Evolutionary conservation across 2,329 filamentous ascomycete species (phyloP).

Genomic region (Hypoxylon sp.): DNA sequence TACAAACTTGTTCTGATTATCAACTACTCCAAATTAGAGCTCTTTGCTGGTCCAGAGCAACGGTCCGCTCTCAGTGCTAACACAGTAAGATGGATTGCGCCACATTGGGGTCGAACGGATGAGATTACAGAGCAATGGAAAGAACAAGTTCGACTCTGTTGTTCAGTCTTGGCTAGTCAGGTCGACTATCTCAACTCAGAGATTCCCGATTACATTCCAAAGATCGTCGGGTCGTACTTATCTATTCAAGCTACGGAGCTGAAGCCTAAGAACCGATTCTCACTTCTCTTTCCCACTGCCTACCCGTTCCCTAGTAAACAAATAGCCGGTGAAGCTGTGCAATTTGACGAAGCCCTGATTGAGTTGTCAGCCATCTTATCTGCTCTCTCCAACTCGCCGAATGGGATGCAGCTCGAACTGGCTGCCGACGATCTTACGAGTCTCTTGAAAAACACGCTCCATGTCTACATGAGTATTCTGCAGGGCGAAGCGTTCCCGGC

Average conservation of each 20-base stretch:
- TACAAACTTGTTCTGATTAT: slow-evolving; percentile 95
- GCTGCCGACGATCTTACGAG: slow-evolving; percentile 80
- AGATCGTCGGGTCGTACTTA: slow-evolving; percentile 90
- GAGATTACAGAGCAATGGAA: slow-evolving; percentile 88
- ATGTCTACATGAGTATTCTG: slow-evolving; percentile 90
- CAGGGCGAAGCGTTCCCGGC: slow-evolving; percentile 90
- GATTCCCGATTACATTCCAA: slow-evolving; percentile 90
- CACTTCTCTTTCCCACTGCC: slow-evolving; percentile 87
- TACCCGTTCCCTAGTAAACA: slow-evolving; percentile 89
- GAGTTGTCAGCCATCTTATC: slow-evolving; percentile 92
- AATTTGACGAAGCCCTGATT: slow-evolving; percentile 88
- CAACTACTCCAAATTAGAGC: slow-evolving; percentile 85
- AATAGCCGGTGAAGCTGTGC: slow-evolving; percentile 68
- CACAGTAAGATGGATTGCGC: slow-evolving; percentile 90
- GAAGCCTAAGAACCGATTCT: slow-evolving; percentile 76
- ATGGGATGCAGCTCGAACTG: slow-evolving; percentile 81
- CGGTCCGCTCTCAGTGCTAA: slow-evolving; percentile 81
- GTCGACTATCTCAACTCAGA: slow-evolving; percentile 83
- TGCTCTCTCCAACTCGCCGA: slow-evolving; percentile 81
- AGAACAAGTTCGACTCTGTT: slow-evolving; percentile 93
- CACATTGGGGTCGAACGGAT: slow-evolving; percentile 87
- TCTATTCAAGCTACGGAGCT: slow-evolving; percentile 74
- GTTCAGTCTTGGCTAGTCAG: slow-evolving; percentile 91
- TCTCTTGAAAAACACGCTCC: slow-evolving; percentile 83
- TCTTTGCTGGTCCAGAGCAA: slow-evolving; percentile 86